A percentile compares a stretch with the other conserved stretches of the same genome.
Conservation (phyloP, 1,139 yeast genomes). For the Taphrina betulina region DNA sequence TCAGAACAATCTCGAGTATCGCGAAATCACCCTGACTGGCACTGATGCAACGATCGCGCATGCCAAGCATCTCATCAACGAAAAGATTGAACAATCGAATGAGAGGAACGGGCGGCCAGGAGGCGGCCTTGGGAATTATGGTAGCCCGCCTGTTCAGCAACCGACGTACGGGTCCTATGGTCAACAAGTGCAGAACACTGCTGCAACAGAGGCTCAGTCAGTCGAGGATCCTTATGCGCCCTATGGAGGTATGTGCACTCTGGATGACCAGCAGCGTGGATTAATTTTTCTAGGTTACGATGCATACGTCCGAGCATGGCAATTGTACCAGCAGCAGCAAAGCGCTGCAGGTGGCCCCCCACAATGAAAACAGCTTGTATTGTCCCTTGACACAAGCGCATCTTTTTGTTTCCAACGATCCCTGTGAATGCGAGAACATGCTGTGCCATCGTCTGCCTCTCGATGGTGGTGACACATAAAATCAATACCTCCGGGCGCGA, state of each 20-base stretch:
- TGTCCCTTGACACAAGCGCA: neutral
- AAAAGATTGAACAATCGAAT: conserved; percentile 25
- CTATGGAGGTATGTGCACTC: conserved; percentile 20
- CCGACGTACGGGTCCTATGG: conserved; percentile 1
- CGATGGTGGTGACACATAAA: no score
- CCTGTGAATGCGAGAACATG: no score
- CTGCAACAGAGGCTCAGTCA: conserved; percentile 6
- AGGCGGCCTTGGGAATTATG: neutral
- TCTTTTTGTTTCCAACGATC: no score
- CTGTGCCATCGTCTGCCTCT: no score
- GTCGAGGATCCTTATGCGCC: conserved; percentile 31
- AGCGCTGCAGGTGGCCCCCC: neutral
- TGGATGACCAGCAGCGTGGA: neutral
- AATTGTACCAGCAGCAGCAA: conserved; percentile 26
- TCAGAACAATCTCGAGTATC: conserved; percentile 20
- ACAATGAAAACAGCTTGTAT: neutral
- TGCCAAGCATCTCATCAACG: conserved; percentile 31
- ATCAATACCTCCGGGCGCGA: no score
- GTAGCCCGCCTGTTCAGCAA: conserved; percentile 8
- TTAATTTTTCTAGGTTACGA: conserved; percentile 16
- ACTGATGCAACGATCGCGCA: conserved; percentile 33
- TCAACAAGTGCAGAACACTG: conserved; percentile 1
- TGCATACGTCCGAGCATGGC: conserved; percentile 30
- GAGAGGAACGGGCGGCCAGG: conserved; percentile 14
- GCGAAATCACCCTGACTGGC: conserved; percentile 33